These are phyloP conservation scores for Solanum virginianum DNA, from an alignment of 257 asterid species.

Conservation along the genomic window DNA sequence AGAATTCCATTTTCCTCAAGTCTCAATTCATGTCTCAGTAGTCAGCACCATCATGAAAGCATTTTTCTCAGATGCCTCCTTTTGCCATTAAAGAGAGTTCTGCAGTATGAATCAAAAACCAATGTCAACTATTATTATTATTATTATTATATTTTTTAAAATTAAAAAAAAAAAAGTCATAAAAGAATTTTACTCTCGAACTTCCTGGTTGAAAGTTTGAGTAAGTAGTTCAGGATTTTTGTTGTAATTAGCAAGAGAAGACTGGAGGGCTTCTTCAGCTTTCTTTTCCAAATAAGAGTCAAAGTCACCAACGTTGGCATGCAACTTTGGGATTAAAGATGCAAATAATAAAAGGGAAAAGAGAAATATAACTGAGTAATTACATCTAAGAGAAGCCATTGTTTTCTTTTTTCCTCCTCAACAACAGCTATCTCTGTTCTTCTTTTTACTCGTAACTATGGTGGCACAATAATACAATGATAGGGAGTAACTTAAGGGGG, in stretches of 20 bases:
- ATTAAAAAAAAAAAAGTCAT: background rate
- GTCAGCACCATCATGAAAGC: background rate
- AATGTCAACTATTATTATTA: background rate
- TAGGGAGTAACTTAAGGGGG: background rate
- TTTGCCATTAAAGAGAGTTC: background rate
- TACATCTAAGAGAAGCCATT: background rate
- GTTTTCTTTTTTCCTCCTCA: background rate
- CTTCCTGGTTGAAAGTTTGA: conserved; percentile 37
- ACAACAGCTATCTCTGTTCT: background rate
- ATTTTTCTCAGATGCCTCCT: conserved; percentile 17
- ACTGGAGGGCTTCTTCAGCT: conserved; percentile 31
- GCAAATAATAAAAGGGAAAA: background rate
- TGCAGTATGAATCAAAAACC: background rate
- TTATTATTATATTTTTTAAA: background rate
- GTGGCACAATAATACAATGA: background rate
- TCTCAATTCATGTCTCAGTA: background rate
- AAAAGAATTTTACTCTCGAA: conserved; percentile 35
- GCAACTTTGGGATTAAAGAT: conserved; percentile 10
- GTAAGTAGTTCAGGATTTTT: conserved; percentile 47
- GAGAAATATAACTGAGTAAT: background rate
- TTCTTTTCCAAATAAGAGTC: conserved; percentile 35
- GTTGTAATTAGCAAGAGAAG: conserved; percentile 32
- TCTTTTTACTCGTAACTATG: background rate
- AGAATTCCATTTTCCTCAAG: background rate
- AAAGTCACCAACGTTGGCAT: conserved; percentile 25